These are phyloP conservation scores for Glomus cerebriforme DNA, from an alignment of 192 early-diverging fungal genomes.

Conservation along the genomic window DNA sequence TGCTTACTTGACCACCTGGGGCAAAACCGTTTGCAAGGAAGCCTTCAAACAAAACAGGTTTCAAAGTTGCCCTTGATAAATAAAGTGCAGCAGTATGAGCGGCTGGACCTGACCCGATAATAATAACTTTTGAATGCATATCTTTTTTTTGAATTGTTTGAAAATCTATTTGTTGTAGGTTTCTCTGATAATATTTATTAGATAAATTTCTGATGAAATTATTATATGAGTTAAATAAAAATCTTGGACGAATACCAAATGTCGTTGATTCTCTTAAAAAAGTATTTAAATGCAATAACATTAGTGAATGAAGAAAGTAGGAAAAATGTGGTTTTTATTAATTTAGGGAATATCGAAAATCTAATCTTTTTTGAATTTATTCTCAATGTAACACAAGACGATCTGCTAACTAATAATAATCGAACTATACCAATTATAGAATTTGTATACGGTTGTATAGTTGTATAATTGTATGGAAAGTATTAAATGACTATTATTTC, in stretches of 20 bases:
- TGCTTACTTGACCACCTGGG: slow-evolving; percentile 49
- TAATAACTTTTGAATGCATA: slow-evolving; percentile 59
- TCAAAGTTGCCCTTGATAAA: slow-evolving; percentile 89
- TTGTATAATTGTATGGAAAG: too few species aligned
- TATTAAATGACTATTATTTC: too few species aligned
- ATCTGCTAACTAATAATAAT: too few species aligned
- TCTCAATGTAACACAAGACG: too few species aligned
- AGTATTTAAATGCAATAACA: background rate
- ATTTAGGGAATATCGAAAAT: too few species aligned
- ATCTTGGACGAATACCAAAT: background rate
- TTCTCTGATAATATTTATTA: background rate
- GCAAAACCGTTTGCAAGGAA: slow-evolving; percentile 88
- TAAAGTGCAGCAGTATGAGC: slow-evolving; percentile 98
- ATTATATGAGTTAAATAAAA: background rate
- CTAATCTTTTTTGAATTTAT: too few species aligned
- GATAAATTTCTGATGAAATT: background rate
- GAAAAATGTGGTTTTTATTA: too few species aligned
- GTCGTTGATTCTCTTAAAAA: background rate
- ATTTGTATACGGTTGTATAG: too few species aligned
- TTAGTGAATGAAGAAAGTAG: background rate
- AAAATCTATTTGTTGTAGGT: background rate
- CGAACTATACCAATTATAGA: too few species aligned
- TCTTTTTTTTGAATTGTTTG: slow-evolving; percentile 1
- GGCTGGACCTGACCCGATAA: slow-evolving; percentile 94
- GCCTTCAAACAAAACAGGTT: slow-evolving; percentile 95